These are phyloP conservation scores for Tricholoma flavovirens DNA, from an alignment of 768 basidiomycete genomes.

Conservation along the genomic window DNA sequence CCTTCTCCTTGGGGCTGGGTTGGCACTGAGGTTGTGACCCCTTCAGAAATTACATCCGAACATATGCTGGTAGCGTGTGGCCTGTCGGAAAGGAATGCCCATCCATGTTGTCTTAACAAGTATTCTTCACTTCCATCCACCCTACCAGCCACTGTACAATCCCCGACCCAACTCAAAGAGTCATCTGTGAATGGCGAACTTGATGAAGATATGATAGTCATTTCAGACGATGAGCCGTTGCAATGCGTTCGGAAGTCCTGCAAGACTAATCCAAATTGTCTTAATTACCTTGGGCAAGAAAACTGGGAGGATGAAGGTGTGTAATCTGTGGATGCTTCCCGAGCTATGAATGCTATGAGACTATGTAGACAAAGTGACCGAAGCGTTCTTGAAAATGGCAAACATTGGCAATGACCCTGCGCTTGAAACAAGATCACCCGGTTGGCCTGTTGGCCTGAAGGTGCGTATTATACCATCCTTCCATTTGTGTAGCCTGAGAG, in stretches of 20 bases:
- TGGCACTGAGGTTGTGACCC: slow-evolving; percentile 51
- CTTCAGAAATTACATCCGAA: slow-evolving; percentile 57
- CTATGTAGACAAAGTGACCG: slow-evolving; percentile 41
- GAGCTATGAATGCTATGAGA: slow-evolving; percentile 6
- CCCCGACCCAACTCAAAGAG: slow-evolving; percentile 2
- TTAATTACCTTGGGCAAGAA: slow-evolving; percentile 84
- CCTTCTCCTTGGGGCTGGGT: slow-evolving; percentile 78
- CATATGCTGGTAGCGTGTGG: slow-evolving; percentile 68
- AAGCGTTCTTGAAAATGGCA: slow-evolving; percentile 45
- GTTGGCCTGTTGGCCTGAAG: slow-evolving; percentile 71
- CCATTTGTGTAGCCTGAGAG: slow-evolving; percentile 2
- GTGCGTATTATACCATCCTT: slow-evolving; percentile 30
- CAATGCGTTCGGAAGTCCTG: slow-evolving; percentile 61
- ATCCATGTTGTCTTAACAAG: slow-evolving; percentile 56
- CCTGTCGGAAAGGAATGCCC: slow-evolving; percentile 44
- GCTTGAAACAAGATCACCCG: slow-evolving; percentile 40
- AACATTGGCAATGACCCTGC: slow-evolving; percentile 54
- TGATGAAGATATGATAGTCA: slow-evolving; percentile 59
- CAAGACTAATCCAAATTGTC: slow-evolving; percentile 73
- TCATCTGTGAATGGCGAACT: slow-evolving; percentile 34
- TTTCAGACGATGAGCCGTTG: slow-evolving; percentile 60
- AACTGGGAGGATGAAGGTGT: slow-evolving; percentile 73
- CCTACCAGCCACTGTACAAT: slow-evolving; percentile 4
- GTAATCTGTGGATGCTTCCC: slow-evolving; percentile 7
- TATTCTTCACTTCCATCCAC: slow-evolving; percentile 33